Base-by-base conservation (phyloP, 345 rosid genomes). In the Eucalyptus tenuipes region DNA sequence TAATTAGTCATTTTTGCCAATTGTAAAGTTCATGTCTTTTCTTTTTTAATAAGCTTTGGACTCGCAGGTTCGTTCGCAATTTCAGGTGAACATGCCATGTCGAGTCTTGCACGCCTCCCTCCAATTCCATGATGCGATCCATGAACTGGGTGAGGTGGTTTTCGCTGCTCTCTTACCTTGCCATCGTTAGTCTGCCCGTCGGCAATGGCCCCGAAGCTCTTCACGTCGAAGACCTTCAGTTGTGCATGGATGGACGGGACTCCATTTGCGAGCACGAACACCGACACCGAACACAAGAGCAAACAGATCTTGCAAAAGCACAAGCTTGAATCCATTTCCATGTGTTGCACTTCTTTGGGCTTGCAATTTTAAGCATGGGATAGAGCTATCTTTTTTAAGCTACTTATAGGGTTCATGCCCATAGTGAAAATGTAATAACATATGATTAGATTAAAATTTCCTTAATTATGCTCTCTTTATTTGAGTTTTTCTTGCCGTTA, bases 171-270 rank as follows among this genome's bases (percentile, higher is more conserved):
- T 18, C 29, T 45, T 86, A 92, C 93, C 88, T 87, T 82, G 44
- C 86, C 53, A n/a, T 61, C 55, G 82, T 89, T 89, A 13, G 87
- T 89, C 48, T 29, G 33, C 82, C 90, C 91, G n/a, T 92, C 88
- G 3, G 88, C 88, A 20, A 87, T 33, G 3, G 91, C 91, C 7
- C 93, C 92, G 53, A 88, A 87, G 20, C n/a, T 49, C 44, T 11
- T 86, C 13, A 92, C 92, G 9, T 89, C 24, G 48, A 91, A 92
- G 45, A 71, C 84, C 80, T 68, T 33, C 13, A 0, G 4, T 17
- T 33, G 44, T 16, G 42, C 25, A 9, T 33, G 44, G 24, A 4
- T 7, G 75, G 80, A 68, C 13, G 10, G 47, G 82, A 40, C 82
- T 75, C 16, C 16, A 40, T 22, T 75, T 4, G 5, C 4, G 5